Percentiles rank a stretch among this genome's conserved stretches.
phyloP scores from a whole-genome alignment of 2,329 filamentous ascomycete genomes.

The Akanthomyces dipterigenus region DNA sequence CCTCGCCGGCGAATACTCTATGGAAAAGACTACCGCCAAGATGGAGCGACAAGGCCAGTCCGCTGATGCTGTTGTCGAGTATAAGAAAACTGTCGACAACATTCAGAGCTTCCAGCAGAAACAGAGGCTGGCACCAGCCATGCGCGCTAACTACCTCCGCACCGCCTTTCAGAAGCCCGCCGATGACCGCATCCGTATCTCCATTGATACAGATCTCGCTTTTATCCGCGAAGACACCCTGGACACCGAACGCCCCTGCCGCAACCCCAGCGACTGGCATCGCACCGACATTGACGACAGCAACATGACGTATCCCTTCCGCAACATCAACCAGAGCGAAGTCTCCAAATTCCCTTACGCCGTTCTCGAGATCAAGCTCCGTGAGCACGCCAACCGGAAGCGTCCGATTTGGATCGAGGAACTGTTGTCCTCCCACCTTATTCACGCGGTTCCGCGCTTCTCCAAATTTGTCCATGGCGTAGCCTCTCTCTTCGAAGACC shows the following conservation, averaged over 20 bases:
- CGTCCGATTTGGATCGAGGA: conserved; percentile 83
- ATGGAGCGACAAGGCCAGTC: conserved; percentile 71
- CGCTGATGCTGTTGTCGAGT: conserved; percentile 57
- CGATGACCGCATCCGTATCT: conserved; percentile 83
- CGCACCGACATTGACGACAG: conserved; percentile 79
- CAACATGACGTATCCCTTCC: conserved; percentile 81
- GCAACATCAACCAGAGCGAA: conserved; percentile 81
- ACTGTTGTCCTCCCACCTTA: conserved; percentile 84
- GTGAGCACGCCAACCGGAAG: conserved; percentile 57
- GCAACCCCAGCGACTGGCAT: conserved; percentile 86
- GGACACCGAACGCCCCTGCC: conserved; percentile 77
- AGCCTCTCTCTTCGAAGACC: conserved; percentile 85
- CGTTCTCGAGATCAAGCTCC: conserved; percentile 86
- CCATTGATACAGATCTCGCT: conserved; percentile 85
- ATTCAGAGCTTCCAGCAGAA: conserved; percentile 76
- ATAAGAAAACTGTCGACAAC: conserved; percentile 65
- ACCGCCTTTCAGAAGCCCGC: conserved; percentile 95
- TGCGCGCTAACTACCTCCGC: conserved; percentile 88
- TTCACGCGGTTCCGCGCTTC: conserved; percentile 83
- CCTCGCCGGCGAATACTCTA: conserved; percentile 77
- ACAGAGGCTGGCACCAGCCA: conserved; percentile 70
- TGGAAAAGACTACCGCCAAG: conserved; percentile 86
- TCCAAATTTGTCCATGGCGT: conserved; percentile 96
- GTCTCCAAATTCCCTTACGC: conserved; percentile 87
- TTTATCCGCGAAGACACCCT: conserved; percentile 76